A percentile compares a stretch with the other conserved stretches of the same genome.
Conservation (phyloP, 2,329 filamentous ascomycete genomes). For the Xylogone sp. region DNA sequence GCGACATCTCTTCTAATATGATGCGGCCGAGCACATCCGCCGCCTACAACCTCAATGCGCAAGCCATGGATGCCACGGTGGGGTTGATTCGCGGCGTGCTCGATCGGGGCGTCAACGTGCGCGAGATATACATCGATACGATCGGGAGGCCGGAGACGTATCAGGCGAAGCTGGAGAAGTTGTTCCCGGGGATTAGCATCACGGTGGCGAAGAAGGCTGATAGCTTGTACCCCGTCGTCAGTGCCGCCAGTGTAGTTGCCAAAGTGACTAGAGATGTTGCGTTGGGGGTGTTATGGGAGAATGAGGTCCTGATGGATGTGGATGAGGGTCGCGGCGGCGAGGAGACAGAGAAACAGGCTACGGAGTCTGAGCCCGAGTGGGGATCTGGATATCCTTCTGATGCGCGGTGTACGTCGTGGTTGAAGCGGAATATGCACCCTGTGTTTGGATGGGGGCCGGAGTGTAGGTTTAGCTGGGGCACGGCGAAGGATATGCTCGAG, state of each 20-base stretch:
- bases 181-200: constrained; percentile 75
- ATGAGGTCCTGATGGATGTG: constrained; percentile 12
- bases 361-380: constrained; percentile 49
- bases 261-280: constrained; percentile 94
- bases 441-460: constrained; percentile 94
- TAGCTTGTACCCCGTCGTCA: constrained; percentile 86
- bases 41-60: constrained; percentile 88
- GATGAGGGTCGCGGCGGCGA: constrained; percentile 26
- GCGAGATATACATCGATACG: constrained; percentile 92
- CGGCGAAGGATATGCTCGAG: constrained; percentile 82
- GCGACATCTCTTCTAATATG: constrained; percentile 32
- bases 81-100: constrained; percentile 76
- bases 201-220: constrained; percentile 91
- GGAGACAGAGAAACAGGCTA: constrained; percentile 30
- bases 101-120: constrained; percentile 73
- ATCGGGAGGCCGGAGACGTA: constrained; percentile 80
- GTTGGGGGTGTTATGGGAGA: constrained; percentile 69
- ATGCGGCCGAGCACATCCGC: constrained; percentile 30
- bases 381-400: constrained; percentile 94
- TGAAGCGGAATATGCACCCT: constrained; percentile 83
- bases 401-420: constrained; percentile 72
- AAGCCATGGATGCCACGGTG: constrained; percentile 90
- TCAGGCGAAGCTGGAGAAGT: constrained; percentile 75
- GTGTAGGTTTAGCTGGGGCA: constrained; percentile 94
- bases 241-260: constrained; percentile 88